Evolutionary conservation across 2,329 filamentous ascomycete genomes (phyloP).

Genomic region (Zymoseptoria crescenta): DNA sequence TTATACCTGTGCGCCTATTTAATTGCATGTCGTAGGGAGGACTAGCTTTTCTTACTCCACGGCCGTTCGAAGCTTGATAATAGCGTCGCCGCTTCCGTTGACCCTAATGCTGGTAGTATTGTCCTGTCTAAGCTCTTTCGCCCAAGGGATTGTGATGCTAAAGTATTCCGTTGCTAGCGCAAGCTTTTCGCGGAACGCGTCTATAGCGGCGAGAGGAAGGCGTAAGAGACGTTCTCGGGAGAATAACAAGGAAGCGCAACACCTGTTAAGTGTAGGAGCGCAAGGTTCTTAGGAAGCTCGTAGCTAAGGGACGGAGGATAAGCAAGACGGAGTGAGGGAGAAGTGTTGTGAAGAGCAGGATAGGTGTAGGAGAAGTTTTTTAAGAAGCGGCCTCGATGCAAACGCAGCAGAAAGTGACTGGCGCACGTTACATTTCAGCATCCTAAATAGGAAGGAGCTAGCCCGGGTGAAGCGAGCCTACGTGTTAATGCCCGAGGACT

Average conservation of each 20-base stretch:
- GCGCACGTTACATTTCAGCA: not conserved
- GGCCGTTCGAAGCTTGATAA: not conserved
- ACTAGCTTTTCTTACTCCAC: not conserved
- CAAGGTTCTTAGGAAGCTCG: too few species aligned
- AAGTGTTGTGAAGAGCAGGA: too few species aligned
- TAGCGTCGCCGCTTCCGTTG: not conserved
- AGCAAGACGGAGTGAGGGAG: too few species aligned
- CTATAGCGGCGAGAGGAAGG: not conserved
- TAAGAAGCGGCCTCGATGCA: not conserved
- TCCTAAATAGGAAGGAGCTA: not conserved
- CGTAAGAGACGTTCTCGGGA: not conserved
- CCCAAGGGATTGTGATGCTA: not conserved
- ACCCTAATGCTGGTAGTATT: not conserved
- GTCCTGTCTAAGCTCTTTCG: not conserved
- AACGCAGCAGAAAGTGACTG: not conserved
- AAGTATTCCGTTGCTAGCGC: not conserved
- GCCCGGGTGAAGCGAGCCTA: not conserved
- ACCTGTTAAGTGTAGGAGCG: not conserved
- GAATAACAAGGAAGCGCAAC: not conserved
- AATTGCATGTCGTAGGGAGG: not conserved
- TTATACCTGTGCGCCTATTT: not conserved
- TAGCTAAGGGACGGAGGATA: too few species aligned
- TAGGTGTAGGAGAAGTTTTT: not conserved
- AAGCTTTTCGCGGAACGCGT: not conserved
- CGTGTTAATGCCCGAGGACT: not conserved